These are phyloP conservation scores for Saturnispora saitoi DNA, from an alignment of 805 yeast species.

Conservation along the genomic window DNA sequence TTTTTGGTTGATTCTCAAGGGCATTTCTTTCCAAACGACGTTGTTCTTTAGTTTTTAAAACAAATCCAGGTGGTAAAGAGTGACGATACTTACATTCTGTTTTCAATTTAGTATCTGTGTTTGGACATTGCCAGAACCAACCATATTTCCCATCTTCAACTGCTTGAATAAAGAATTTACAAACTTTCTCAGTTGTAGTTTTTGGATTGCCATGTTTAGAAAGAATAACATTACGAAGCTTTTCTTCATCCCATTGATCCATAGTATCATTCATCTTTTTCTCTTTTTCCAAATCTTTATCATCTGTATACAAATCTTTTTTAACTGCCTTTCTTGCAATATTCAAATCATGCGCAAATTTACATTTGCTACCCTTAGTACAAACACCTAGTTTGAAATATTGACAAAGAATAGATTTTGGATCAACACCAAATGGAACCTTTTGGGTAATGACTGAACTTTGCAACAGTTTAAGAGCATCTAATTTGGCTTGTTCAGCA, in stretches of 20 bases:
- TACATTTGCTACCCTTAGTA: constrained; percentile 78
- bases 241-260: constrained; percentile 97
- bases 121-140: constrained; percentile 98
- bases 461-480: constrained; percentile 72
- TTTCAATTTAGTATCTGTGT: constrained; percentile 56
- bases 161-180: constrained; percentile 91
- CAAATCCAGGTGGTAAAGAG: constrained; percentile 94
- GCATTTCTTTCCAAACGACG: constrained; percentile 82
- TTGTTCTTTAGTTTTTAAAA: constrained; percentile 93
- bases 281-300: constrained; percentile 43
- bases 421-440: constrained; percentile 96
- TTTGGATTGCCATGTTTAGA: constrained; percentile 93
- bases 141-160: constrained; percentile 97
- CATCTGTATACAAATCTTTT: constrained; percentile 89
- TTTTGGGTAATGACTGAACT: constrained; percentile 63
- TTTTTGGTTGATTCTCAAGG: constrained; percentile 73
- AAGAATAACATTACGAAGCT: constrained; percentile 72
- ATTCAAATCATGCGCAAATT: constrained; percentile 82
- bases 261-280: constrained; percentile 71
- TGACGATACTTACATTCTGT: constrained; percentile 84
- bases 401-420: constrained; percentile 86
- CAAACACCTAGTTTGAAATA: constrained; percentile 80
- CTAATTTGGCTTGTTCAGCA: constrained; percentile 80
- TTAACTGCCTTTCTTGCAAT: constrained; percentile 83
- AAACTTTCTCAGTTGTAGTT: constrained; percentile 90